Percentiles rank a stretch among this genome's conserved stretches.
phyloP scores from a whole-genome alignment of 768 basidiomycete species.

The Flagelloscypha sp. region DNA sequence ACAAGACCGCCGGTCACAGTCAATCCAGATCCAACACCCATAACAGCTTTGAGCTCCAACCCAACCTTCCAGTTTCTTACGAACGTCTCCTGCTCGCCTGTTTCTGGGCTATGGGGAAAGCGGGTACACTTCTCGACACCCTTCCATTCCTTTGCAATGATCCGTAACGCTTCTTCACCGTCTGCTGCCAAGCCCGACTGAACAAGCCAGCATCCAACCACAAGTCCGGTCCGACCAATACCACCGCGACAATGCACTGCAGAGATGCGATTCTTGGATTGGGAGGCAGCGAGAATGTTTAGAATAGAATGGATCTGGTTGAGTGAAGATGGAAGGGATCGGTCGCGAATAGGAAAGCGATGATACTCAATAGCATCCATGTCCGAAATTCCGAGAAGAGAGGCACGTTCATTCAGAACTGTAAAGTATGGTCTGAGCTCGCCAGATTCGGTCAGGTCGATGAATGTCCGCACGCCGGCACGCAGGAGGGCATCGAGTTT shows the following conservation, averaged over 20 bases:
- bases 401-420: constrained; percentile 45
- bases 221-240: constrained; percentile 59
- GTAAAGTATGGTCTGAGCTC: constrained; percentile 63
- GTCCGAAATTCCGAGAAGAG: constrained; percentile 44
- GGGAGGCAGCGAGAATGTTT: constrained; percentile 51
- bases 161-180: constrained; percentile 54
- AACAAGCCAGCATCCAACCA: constrained; percentile 71
- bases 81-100: constrained; percentile 70
- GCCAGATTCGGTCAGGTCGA: constrained; percentile 77
- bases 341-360: constrained; percentile 71
- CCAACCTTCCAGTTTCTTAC: constrained; percentile 44
- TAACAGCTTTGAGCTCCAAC: too few species aligned
- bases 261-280: constrained; percentile 45
- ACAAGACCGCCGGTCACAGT: too few species aligned
- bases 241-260: constrained; percentile 79
- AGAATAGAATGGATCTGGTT: constrained; percentile 55
- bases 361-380: constrained; percentile 56
- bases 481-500: constrained; percentile 61
- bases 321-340: constrained; percentile 52
- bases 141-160: constrained; percentile 65
- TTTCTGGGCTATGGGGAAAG: constrained; percentile 73
- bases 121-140: constrained; percentile 70
- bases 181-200: constrained; percentile 53
- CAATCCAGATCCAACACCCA: too few species aligned
- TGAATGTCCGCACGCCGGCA: constrained; percentile 71